Percentiles rank a stretch among this genome's conserved stretches.
phyloP scores from a whole-genome alignment of 2,329 filamentous ascomycete species.

The Colletotrichum shisoi region DNA sequence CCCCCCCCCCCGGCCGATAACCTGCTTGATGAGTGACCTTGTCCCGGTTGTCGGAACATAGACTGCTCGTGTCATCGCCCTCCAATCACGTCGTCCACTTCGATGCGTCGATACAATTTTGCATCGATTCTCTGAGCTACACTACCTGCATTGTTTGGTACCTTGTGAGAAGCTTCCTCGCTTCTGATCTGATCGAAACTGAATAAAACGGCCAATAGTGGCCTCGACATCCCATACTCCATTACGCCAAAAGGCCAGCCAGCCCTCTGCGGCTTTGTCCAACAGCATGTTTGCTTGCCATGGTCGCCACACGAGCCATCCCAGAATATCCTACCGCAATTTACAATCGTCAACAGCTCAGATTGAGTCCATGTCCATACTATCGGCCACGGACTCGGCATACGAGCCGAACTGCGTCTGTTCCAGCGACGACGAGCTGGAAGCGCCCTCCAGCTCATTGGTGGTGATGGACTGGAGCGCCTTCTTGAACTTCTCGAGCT shows the following conservation, averaged over 20 bases:
- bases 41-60: too few relatives aligned
- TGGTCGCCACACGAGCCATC: not conserved
- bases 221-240: constrained; percentile 17
- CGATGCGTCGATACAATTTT: not conserved
- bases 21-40: too few relatives aligned
- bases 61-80: not conserved
- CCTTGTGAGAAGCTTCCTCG: constrained; percentile 10
- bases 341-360: not conserved
- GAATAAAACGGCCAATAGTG: not conserved
- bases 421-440: constrained; percentile 26
- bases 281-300: not conserved
- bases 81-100: too few relatives aligned
- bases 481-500: constrained; percentile 57
- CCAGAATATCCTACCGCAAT: not conserved
- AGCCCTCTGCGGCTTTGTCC: not conserved
- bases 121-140: constrained; percentile 16
- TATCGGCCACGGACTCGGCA: constrained; percentile 25
- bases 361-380: constrained; percentile 29
- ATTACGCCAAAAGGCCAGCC: constrained; percentile 1
- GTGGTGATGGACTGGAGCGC: constrained; percentile 59
- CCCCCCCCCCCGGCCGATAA: too few relatives aligned
- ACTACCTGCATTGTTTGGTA: constrained; percentile 25
- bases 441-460: constrained; percentile 51
- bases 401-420: constrained; percentile 14
- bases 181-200: not conserved